These are phyloP conservation scores for Centrapalus pauciflorus DNA, from an alignment of 129 eudicot genomes.

Conservation along the genomic window DNA sequence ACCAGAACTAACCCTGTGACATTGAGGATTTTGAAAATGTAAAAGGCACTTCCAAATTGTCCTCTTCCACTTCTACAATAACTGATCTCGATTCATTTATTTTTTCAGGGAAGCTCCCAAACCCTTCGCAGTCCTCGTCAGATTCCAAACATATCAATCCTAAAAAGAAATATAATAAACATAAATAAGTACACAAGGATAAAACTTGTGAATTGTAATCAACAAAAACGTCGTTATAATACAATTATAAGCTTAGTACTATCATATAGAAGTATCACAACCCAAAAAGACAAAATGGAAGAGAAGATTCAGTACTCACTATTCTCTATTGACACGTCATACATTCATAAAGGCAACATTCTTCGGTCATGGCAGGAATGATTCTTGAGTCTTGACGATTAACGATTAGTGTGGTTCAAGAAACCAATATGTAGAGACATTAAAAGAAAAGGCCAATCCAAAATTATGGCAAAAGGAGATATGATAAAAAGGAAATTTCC, in stretches of 20 bases:
- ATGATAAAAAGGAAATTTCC: neutral
- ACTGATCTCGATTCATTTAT: constrained; percentile 11
- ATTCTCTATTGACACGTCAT: neutral
- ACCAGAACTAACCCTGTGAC: constrained; percentile 29
- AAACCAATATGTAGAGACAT: neutral
- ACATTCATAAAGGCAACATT: neutral
- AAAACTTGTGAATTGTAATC: constrained; percentile 11
- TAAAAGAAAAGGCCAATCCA: neutral
- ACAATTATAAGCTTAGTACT: too few species aligned
- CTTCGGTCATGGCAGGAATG: neutral
- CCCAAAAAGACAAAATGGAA: neutral
- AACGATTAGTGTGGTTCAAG: neutral
- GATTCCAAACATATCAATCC: constrained; percentile 69
- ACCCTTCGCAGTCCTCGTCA: constrained; percentile 55
- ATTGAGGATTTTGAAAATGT: constrained; percentile 29
- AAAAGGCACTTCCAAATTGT: constrained; percentile 29
- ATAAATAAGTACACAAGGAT: neutral
- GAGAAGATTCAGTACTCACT: neutral
- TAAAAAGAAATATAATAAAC: constrained; percentile 12
- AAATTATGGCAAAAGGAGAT: neutral
- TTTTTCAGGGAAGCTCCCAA: constrained; percentile 23
- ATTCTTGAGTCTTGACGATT: neutral
- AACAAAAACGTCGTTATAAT: neutral
- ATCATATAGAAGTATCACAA: too few species aligned
- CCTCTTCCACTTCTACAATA: constrained; percentile 28